Evolutionary conservation across 352 stramenopile species (phyloP).

Genomic region (Phytopythium kandeliae): DNA sequence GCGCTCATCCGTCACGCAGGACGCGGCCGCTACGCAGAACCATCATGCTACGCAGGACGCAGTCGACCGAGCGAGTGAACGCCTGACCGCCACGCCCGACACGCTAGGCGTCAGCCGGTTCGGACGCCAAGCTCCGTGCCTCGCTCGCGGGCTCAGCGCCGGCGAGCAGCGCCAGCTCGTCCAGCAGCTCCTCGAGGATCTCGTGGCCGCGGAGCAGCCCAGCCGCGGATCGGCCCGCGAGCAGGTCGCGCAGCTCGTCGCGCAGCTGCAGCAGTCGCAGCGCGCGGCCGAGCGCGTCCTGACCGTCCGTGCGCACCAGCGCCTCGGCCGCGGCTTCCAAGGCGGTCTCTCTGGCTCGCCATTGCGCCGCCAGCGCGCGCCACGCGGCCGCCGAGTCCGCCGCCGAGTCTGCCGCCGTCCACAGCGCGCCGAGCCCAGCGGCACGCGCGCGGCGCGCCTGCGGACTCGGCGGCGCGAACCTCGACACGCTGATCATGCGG

Average conservation of each 20-base stretch:
- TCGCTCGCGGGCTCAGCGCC: too few relatives aligned
- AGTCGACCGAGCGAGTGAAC: too few relatives aligned
- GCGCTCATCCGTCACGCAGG: too few relatives aligned
- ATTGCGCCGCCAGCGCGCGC: conserved; percentile 43
- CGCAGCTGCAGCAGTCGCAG: conserved; percentile 39
- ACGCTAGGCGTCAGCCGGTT: too few relatives aligned
- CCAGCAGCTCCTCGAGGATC: conserved; percentile 27
- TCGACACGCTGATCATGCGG: conserved; percentile 48
- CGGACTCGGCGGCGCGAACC: conserved; percentile 30
- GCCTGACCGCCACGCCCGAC: too few relatives aligned
- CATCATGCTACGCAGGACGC: too few relatives aligned
- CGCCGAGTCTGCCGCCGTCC: neutral
- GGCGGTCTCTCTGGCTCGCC: conserved; percentile 35
- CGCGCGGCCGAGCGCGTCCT: neutral
- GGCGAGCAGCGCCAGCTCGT: conserved; percentile 7
- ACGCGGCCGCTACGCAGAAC: too few relatives aligned
- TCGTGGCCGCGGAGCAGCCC: conserved; percentile 27
- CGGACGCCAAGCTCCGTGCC: too few relatives aligned
- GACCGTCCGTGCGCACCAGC: conserved; percentile 20
- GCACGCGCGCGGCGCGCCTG: too few relatives aligned
- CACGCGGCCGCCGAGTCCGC: conserved; percentile 13
- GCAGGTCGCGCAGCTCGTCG: conserved; percentile 50
- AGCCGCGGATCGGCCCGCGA: conserved; percentile 21
- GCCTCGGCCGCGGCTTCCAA: conserved; percentile 50
- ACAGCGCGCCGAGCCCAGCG: neutral